These are phyloP conservation scores for Vitis hybrid DNA, from an alignment of 177 flowering plant species.

Conservation along the genomic window DNA sequence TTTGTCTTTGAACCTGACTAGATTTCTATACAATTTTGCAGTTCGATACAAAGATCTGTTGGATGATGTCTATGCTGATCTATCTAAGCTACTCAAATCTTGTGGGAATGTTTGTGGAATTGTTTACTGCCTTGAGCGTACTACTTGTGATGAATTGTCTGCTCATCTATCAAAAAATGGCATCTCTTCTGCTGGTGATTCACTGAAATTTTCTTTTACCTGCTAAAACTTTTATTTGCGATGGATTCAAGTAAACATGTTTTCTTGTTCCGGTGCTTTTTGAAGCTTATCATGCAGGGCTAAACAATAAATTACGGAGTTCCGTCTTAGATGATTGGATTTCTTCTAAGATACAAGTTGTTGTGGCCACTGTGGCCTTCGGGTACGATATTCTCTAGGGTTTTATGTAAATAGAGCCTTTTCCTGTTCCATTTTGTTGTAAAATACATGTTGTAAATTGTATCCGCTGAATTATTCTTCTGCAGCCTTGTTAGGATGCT, in stretches of 20 bases:
- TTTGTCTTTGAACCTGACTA: conserved; percentile 13
- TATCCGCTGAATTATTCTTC: not conserved
- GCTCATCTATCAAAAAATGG: conserved; percentile 63
- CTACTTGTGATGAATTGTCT: conserved; percentile 77
- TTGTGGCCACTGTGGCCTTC: conserved; percentile 95
- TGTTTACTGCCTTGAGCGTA: conserved; percentile 87
- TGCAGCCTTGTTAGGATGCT: not conserved
- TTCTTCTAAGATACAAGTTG: conserved; percentile 83
- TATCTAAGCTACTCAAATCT: conserved; percentile 58
- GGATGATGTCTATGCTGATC: conserved; percentile 66
- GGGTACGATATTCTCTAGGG: conserved; percentile 50
- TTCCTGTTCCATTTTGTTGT: not conserved
- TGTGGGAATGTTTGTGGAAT: conserved; percentile 72
- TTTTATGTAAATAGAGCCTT: not conserved
- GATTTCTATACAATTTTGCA: conserved; percentile 29
- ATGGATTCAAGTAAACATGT: not conserved
- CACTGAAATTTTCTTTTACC: not conserved
- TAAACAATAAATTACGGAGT: conserved; percentile 75
- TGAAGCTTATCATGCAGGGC: conserved; percentile 94
- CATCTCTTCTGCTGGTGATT: conserved; percentile 83
- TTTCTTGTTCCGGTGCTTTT: conserved; percentile 14
- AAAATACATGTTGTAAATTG: not conserved
- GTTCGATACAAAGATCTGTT: conserved; percentile 91
- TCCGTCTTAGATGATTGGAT: conserved; percentile 88
- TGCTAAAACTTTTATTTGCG: not conserved